Evolutionary conservation across 177 flowering plant species (phyloP).

Genomic region (Vitis hybrid): DNA sequence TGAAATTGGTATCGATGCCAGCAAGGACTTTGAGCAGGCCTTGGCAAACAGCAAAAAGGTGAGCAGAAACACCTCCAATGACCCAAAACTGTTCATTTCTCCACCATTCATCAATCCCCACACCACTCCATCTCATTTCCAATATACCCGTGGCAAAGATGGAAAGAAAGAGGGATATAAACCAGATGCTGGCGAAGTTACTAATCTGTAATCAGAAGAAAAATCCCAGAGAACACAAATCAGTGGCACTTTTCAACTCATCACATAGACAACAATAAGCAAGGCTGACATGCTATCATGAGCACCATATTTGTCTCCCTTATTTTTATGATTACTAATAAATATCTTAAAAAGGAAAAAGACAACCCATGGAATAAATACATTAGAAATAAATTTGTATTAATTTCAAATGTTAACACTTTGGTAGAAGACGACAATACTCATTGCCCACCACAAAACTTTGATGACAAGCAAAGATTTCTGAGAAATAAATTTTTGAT

Average conservation of each 20-base stretch:
- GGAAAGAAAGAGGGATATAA: slow-evolving; percentile 15
- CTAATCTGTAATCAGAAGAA: slow-evolving; percentile 14
- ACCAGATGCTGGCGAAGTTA: slow-evolving; percentile 14
- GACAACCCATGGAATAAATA: too few species aligned
- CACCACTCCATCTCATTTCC: slow-evolving; percentile 27
- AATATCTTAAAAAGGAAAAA: too few species aligned
- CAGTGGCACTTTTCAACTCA: background rate
- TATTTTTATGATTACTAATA: too few species aligned
- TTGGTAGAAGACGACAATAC: too few species aligned
- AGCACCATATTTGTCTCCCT: too few species aligned
- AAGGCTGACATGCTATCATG: too few species aligned
- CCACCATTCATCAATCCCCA: slow-evolving; percentile 28
- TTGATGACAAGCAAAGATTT: too few species aligned
- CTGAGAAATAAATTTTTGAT: too few species aligned
- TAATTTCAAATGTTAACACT: too few species aligned
- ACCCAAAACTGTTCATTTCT: slow-evolving; percentile 28
- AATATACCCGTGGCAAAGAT: slow-evolving; percentile 20
- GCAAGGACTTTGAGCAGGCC: slow-evolving; percentile 22
- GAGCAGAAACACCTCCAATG: slow-evolving; percentile 23
- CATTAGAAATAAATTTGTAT: too few species aligned
- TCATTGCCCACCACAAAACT: too few species aligned
- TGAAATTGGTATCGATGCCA: slow-evolving; percentile 17
- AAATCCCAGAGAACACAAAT: background rate
- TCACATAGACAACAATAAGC: too few species aligned
- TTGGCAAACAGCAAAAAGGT: slow-evolving; percentile 21